phyloP scores from a whole-genome alignment of 768 basidiomycete species.

The Lentinula sp. region DNA sequence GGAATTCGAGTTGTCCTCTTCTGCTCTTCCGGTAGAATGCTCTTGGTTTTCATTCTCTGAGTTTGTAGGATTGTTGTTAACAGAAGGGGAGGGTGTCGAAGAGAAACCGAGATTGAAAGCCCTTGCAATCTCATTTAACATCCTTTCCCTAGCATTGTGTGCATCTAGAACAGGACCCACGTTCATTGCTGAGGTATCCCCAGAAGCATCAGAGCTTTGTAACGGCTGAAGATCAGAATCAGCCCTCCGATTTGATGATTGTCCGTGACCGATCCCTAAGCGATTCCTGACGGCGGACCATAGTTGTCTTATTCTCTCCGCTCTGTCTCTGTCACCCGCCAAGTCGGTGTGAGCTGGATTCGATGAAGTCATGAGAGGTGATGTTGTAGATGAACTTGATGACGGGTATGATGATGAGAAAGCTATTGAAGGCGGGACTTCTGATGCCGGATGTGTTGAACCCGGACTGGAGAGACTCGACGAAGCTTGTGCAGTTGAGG shows the following conservation, averaged over 20 bases:
- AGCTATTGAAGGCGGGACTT: neutral
- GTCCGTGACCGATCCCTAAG: neutral
- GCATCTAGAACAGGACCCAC: neutral
- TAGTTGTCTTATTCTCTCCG: constrained; percentile 3
- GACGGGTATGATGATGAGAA: constrained; percentile 10
- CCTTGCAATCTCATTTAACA: constrained; percentile 77
- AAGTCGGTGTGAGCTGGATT: neutral
- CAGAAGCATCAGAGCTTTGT: neutral
- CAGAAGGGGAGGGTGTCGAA: constrained; percentile 19
- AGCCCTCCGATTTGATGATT: neutral
- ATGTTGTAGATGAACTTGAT: constrained; percentile 2
- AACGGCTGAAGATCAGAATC: neutral
- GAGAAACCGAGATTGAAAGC: constrained; percentile 70
- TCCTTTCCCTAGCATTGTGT: constrained; percentile 55
- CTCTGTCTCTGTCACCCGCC: neutral
- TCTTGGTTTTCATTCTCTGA: neutral
- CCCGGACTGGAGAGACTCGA: neutral
- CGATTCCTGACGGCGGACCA: neutral
- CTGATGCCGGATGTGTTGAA: constrained; percentile 2
- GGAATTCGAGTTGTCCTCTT: neutral
- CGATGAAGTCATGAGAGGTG: neutral
- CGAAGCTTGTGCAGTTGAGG: constrained; percentile 33
- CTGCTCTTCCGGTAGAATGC: neutral
- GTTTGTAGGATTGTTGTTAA: neutral
- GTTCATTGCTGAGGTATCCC: neutral